Percentiles rank a stretch among this genome's conserved stretches.
These are phyloP conservation scores for Lasiodiplodia citricola DNA, from an alignment of 2,329 filamentous ascomycete species.

Conservation along the genomic window DNA sequence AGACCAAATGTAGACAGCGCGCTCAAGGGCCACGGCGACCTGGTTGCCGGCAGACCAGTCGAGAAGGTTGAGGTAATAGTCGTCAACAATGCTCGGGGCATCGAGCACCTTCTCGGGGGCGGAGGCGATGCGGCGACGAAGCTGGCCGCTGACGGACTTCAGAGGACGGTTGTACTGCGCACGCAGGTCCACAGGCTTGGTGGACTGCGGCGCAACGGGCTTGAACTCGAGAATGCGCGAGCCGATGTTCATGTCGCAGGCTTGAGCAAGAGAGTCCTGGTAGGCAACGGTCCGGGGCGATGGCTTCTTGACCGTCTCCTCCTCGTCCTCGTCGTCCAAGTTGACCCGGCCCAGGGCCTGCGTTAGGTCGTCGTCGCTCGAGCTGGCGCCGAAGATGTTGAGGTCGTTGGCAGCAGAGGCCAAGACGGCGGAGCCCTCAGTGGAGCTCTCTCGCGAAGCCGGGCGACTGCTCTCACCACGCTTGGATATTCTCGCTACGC, in stretches of 20 bases:
- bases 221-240: constrained; percentile 98
- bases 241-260: constrained; percentile 91
- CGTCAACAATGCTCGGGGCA: constrained; percentile 92
- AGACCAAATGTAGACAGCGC: constrained; percentile 98
- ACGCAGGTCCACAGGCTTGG: constrained; percentile 95
- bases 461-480: constrained; percentile 61
- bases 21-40: constrained; percentile 95
- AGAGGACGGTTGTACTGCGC: constrained; percentile 98
- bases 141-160: constrained; percentile 81
- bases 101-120: constrained; percentile 96
- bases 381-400: constrained; percentile 64
- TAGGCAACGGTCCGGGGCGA: constrained; percentile 90
- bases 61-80: constrained; percentile 98
- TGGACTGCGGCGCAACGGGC: constrained; percentile 96
- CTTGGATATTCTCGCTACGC: constrained; percentile 57
- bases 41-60: constrained; percentile 99
- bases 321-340: constrained; percentile 66
- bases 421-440: constrained; percentile 76
- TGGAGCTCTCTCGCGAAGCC: constrained; percentile 70
- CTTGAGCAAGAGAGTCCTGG: constrained; percentile 86
- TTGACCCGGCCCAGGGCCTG: constrained; percentile 53
- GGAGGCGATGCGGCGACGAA: constrained; percentile 88
- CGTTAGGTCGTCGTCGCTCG: constrained; percentile 65
- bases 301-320: constrained; percentile 71
- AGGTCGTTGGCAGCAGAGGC: constrained; percentile 74